Evolutionary conservation across 2,329 filamentous ascomycete genomes (phyloP).

Genomic region (Arthroderma sp.): DNA sequence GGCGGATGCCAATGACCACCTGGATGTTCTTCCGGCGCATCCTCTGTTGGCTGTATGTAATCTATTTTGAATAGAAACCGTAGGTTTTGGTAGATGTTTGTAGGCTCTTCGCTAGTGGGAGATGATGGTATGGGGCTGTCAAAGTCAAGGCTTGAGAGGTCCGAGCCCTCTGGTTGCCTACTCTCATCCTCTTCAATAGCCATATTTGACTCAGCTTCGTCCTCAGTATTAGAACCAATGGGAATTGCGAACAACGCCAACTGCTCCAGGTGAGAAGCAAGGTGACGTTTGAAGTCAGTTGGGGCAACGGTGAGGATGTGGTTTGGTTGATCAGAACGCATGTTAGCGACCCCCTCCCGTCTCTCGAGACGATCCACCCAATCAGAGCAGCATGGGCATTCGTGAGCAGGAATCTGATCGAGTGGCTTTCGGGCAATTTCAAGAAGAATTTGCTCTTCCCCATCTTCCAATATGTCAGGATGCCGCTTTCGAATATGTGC

Average conservation of each 20-base stretch:
- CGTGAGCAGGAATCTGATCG: neutral
- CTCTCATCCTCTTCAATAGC: neutral
- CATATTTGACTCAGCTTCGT: neutral
- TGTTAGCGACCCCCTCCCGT: neutral
- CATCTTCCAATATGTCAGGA: neutral
- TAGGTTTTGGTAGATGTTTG: slow-evolving; percentile 1
- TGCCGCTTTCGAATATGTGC: neutral
- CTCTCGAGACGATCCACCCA: neutral
- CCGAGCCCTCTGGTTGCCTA: too few relatives aligned
- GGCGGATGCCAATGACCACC: too few relatives aligned
- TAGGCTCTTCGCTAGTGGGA: too few relatives aligned
- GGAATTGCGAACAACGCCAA: slow-evolving; percentile 1
- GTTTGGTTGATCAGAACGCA: neutral
- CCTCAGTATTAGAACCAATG: neutral
- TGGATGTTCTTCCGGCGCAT: neutral
- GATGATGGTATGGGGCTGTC: too few relatives aligned
- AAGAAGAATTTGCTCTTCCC: neutral
- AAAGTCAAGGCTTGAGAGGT: too few relatives aligned
- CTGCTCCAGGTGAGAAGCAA: slow-evolving; percentile 2
- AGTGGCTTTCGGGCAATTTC: neutral
- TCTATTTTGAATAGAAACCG: slow-evolving; percentile 12
- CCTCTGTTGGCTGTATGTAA: slow-evolving; percentile 4
- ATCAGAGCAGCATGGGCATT: neutral
- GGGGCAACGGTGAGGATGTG: neutral
- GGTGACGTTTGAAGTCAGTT: neutral